Base-by-base conservation (phyloP, 352 stramenopile species). In the Globisporangium recalcitrans region DNA sequence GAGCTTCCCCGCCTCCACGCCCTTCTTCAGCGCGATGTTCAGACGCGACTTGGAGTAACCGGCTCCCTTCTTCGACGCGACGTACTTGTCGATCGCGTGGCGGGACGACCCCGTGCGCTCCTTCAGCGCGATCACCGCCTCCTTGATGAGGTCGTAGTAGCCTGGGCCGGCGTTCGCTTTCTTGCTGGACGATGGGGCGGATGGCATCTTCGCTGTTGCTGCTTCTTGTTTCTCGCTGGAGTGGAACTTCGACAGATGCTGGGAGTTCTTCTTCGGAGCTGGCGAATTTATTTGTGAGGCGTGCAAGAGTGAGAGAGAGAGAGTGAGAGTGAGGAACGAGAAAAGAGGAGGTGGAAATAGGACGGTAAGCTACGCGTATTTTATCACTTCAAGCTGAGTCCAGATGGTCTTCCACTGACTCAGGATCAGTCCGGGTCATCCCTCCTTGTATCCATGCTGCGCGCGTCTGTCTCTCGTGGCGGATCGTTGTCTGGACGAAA, bases 1-100 rank as follows among this genome's bases (percentile, higher is more conserved):
- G 4, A 98, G 81, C 70, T 93, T 93, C 63, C 91, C 92, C 10
- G 73, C 70, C 60, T 93, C 82, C 16, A 98, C 90, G 38, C 83
- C 91, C 52, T 83, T 84, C 82, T 97, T 97, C 14, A 98, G 74
- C 27, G 91, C 89, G 22, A 95, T 87, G 74, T 94, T 95, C 46
- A 96, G 70, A 22, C 84, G 82, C 46, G 85, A 86, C 63, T 89
- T 89, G 54, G 75, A 80, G 75, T 92, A 94, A 49, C 72, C 80
- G 21, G 72, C 70, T 48, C 82, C 85, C 72, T 95, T 93, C 77
- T 94, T 94, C 22, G 77, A 74, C 54, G 89, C 85, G 65, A 98
- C 89, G 67, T 84, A 97, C 75, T 97, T 98, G 76, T 97, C 95
- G 67, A 98, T 97, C n/a, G 93, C 93, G 64, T 95, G 78, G 51